Evolutionary conservation across 768 basidiomycete species (phyloP), one percentile per base, ranked within the genome.

Genomic region (Kwoniella europaea): DNA sequence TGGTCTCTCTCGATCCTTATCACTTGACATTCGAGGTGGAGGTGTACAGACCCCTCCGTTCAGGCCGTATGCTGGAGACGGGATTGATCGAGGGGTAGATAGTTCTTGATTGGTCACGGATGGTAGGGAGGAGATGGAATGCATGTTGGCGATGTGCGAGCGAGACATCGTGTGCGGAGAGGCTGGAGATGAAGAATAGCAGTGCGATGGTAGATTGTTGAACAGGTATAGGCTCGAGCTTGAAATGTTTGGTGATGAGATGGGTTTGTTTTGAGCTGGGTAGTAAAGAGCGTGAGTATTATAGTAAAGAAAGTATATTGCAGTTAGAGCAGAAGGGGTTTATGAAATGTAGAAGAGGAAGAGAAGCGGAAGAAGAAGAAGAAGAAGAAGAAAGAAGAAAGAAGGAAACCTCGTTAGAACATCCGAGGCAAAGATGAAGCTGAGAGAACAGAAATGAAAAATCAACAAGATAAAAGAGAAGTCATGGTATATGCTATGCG

Each of bases 61-160:
- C 22, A 29, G 57, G 35, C 57, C 57, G 22, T 61, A 61, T 20
- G 42, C 35, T 43, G 72, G 63, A 5, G 67, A 68, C 6, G 59
- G 50, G 4, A 46, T 60, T 24, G 61, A 50, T 22, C 64, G 29
- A 1, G 64, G 64, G 12, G 64, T 65, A n/a, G 64, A 65, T 0
- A 65, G 35, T 20, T 55, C 59, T 7, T 44, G 42, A 1, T 61
- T 42, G 43, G 15, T 24, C 54, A 61, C 22, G 13, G 54, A 55
- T 18, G 64, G 64, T 7, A 56, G 53, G n/a, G 64, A 56, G 52
- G 64, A 65, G 55, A 65, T 65, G n/a, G 64, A 65, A 35, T 65
- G 54, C 64, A 65, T 65, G 42, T 65, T 65, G 42, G 55, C 53
- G 54, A 65, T 29, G 54, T 65, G 64, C n/a, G 64, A 65, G 53